Base-by-base conservation (phyloP, 2,329 filamentous ascomycete species). In the Dendryphion nanum region DNA sequence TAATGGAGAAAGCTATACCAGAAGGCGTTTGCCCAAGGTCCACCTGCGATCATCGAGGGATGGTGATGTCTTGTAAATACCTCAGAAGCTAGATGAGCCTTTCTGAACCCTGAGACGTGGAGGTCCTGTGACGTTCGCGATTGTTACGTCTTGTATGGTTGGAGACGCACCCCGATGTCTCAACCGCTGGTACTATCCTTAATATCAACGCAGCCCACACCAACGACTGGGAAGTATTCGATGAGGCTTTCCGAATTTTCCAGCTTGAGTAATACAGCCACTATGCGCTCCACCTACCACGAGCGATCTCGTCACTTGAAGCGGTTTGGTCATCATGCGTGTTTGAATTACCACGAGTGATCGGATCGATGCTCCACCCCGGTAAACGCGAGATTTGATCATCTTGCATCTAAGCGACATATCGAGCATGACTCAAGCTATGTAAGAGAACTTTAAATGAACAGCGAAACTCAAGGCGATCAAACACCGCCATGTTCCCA, bases 61-160 rank as follows among this genome's bases (percentile, higher is more conserved):
- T 61, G 63, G 42, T 60, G 64, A 28, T 66, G 62, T 34, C 61
- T 61, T 8, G 23, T 26, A n/a, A 26, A n/a, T 26, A 10, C 10
- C 23, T 26, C n/a, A 19, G 2, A 10, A 8, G 23, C 10, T n/a
- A 26, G 23, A 64, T 62, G 66, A 68, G 33, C 57, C 68, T 4
- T 69, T 59, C 45, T 64, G 59, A 59, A 59, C 59, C 6, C 47
- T 64, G 10, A 61, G 57, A 37, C 59, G 61, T 13, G 61, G 60
- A n/a, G 61, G 61, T 17, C 59, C 59, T 3, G 48, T 51, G 16
- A 49, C 58, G 2, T 64, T 59, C 31, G 61, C 55, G 12, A 52
- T 62, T 6, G 54, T 64, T 5, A 49, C 50, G 5, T 49, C 53
- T 3, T 46, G 62, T 28, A 65, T 58, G 4, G 59, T 56, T n/a